Percentiles rank a stretch among this genome's conserved stretches.
Evolutionary conservation across 1,284 basidiomycete genomes (phyloP).

Genomic region (Puccinia sorghi): DNA sequence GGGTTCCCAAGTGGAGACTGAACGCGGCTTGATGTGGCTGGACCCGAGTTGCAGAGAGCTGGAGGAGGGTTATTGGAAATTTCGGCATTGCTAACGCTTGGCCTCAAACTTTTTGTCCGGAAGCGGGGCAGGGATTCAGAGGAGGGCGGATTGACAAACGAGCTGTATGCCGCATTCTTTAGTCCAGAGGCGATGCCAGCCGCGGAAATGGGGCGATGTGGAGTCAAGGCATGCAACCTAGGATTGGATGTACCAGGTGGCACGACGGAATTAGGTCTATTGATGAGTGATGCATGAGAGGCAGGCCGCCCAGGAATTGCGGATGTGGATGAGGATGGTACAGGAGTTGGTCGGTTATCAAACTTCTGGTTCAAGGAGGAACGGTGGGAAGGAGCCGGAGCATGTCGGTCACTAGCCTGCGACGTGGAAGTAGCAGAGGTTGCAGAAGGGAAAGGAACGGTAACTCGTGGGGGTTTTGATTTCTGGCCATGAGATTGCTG

Average conservation of each 20-base stretch:
- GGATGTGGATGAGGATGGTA: conserved; percentile 20
- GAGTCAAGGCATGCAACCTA: conserved; percentile 1
- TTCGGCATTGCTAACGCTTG: conserved; percentile 21
- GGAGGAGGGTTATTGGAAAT: not conserved
- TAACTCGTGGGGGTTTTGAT: conserved; percentile 39
- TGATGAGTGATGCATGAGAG: conserved; percentile 14
- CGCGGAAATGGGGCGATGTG: conserved; percentile 20
- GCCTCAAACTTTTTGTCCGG: conserved; percentile 25
- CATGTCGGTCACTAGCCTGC: not conserved
- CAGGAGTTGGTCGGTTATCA: not conserved
- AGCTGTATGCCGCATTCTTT: not conserved
- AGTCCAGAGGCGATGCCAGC: not conserved
- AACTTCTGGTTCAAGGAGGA: not conserved
- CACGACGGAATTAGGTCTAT: conserved; percentile 25
- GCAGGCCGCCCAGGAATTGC: not conserved
- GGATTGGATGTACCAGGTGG: conserved; percentile 1
- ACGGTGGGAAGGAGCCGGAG: not conserved
- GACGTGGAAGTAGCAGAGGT: not conserved
- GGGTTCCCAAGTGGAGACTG: conserved; percentile 26
- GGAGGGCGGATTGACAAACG: conserved; percentile 2
- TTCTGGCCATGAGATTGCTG: conserved; percentile 11
- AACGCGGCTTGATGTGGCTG: conserved; percentile 11
- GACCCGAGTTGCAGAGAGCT: not conserved
- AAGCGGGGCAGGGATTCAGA: conserved; percentile 15
- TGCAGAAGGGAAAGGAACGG: conserved; percentile 43